A percentile compares a stretch with the other conserved stretches of the same genome.
phyloP scores from a whole-genome alignment of 345 rosid species.

The Eucalyptus curtisii region DNA sequence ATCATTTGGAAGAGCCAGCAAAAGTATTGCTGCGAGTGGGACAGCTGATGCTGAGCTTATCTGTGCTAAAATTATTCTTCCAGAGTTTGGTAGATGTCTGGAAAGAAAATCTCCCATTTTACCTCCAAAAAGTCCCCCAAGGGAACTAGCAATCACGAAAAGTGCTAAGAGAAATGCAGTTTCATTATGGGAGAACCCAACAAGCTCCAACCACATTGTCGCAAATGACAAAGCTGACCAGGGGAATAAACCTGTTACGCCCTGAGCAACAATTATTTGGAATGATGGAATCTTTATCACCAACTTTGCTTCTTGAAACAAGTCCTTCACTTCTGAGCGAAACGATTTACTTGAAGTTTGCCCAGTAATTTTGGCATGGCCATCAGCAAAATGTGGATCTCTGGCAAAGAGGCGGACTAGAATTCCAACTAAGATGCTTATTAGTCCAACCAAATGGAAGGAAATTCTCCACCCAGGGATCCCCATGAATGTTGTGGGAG shows the following conservation, averaged over 20 bases:
- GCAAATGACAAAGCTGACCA: slow-evolving; percentile 91
- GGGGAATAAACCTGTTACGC: slow-evolving; percentile 75
- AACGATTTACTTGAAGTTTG: slow-evolving; percentile 30
- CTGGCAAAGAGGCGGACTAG: slow-evolving; percentile 56
- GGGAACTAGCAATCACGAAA: slow-evolving; percentile 54
- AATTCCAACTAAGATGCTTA: slow-evolving; percentile 60
- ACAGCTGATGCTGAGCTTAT: slow-evolving; percentile 83
- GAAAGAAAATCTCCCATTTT: slow-evolving; percentile 75
- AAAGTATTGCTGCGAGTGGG: slow-evolving; percentile 74
- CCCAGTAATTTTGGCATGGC: not conserved
- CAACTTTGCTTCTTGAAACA: slow-evolving; percentile 39
- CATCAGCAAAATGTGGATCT: slow-evolving; percentile 51
- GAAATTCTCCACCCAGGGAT: slow-evolving; percentile 88
- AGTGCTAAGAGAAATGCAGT: slow-evolving; percentile 57
- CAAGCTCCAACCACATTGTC: slow-evolving; percentile 88
- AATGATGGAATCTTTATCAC: slow-evolving; percentile 65
- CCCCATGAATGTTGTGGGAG: slow-evolving; percentile 58
- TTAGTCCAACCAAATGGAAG: slow-evolving; percentile 66
- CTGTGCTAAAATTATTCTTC: slow-evolving; percentile 80
- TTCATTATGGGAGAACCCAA: slow-evolving; percentile 64
- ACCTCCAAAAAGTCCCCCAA: slow-evolving; percentile 92
- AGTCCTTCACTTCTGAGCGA: slow-evolving; percentile 41
- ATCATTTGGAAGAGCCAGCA: slow-evolving; percentile 61
- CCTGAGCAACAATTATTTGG: slow-evolving; percentile 86
- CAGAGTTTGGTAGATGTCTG: slow-evolving; percentile 50